Conservation (phyloP, 1,284 basidiomycete species). For the Vanrija sp. region DNA sequence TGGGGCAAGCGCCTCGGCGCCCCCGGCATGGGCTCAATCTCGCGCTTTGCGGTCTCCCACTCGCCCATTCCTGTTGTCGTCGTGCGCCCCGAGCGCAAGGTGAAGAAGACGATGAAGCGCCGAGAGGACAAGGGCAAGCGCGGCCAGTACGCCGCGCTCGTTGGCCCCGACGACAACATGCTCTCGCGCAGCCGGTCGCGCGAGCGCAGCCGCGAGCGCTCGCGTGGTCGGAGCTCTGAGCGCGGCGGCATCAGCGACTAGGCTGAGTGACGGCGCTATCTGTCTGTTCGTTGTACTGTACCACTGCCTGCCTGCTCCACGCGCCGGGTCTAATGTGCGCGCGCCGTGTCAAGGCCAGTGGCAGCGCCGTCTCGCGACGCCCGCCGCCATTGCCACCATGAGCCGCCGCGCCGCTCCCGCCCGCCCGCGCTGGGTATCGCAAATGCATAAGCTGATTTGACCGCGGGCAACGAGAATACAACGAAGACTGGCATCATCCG, state of each 20-base stretch:
- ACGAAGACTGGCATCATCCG: no score
- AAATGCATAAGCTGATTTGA: no score
- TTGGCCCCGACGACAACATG: constrained; percentile 37
- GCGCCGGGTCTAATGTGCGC: no score
- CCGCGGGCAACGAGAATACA: no score
- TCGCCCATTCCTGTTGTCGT: constrained; percentile 91
- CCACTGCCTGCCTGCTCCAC: no score
- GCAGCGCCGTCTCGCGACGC: no score
- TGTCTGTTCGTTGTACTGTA: no score
- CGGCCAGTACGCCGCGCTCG: constrained; percentile 59
- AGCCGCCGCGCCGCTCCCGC: no score
- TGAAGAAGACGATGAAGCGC: constrained; percentile 76
- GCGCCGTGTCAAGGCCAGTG: no score
- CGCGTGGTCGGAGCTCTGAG: background rate
- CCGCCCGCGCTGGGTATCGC: no score
- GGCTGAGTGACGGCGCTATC: background rate
- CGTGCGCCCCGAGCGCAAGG: constrained; percentile 77
- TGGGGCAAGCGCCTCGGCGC: constrained; percentile 60
- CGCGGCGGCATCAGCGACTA: background rate
- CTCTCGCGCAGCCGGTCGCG: constrained; percentile 39
- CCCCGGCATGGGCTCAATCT: constrained; percentile 53
- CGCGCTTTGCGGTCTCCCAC: constrained; percentile 73
- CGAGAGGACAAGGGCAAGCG: constrained; percentile 77
- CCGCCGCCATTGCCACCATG: no score
- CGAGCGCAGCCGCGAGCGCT: constrained; percentile 20